phyloP scores from a whole-genome alignment of 1,284 basidiomycete species.

The Microbotryum lychnidis-dioicae region DNA sequence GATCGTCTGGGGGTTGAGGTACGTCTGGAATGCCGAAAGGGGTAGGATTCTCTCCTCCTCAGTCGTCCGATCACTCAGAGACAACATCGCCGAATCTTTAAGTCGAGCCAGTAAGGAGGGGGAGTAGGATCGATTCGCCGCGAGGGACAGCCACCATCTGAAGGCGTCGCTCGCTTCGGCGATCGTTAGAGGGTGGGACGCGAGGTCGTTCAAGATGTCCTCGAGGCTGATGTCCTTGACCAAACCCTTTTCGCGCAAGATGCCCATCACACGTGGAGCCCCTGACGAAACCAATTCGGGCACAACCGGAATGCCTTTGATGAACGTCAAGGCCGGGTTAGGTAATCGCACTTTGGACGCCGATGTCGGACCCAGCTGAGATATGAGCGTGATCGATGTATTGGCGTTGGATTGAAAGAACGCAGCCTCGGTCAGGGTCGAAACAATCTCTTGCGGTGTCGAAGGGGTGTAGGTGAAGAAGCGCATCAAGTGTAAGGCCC shows the following conservation, averaged over 20 bases:
- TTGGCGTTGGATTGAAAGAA: conserved; percentile 62
- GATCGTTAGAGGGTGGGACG: conserved; percentile 60
- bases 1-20: conserved; percentile 66
- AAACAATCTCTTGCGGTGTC: conserved; percentile 80
- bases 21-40: conserved; percentile 61
- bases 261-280: conserved; percentile 58
- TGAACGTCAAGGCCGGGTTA: conserved; percentile 66
- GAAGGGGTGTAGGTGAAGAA: conserved; percentile 84
- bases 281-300: conserved; percentile 57
- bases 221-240: conserved; percentile 75
- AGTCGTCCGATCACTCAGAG: conserved; percentile 12
- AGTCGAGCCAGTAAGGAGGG: conserved; percentile 21
- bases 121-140: conserved; percentile 36
- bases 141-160: conserved; percentile 76
- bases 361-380: conserved; percentile 64
- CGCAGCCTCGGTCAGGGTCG: conserved; percentile 62
- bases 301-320: conserved; percentile 70
- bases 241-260: conserved; percentile 59
- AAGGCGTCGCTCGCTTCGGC: conserved; percentile 73
- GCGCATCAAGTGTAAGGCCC: conserved; percentile 69
- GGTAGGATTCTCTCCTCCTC: conserved; percentile 51
- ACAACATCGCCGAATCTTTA: conserved; percentile 56
- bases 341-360: conserved; percentile 69
- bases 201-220: conserved; percentile 77
- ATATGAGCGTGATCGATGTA: conserved; percentile 62